Percentiles rank a stretch among this genome's conserved stretches.
Conservation (phyloP, 176 grass and related monocot genomes). For the Tillandsia fasciculata region DNA sequence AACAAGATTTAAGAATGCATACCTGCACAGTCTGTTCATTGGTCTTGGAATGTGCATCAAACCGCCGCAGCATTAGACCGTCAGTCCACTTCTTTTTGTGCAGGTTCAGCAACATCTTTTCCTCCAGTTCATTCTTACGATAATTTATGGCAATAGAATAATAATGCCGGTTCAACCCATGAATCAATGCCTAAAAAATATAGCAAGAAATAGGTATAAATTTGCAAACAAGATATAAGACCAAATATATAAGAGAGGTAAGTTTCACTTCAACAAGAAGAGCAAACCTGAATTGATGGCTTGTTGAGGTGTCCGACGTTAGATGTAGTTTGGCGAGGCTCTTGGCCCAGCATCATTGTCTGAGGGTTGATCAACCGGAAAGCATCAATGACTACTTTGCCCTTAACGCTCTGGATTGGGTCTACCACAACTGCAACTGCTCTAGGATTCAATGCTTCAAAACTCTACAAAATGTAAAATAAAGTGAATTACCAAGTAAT, state of each 20-base stretch:
- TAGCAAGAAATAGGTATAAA: constrained; percentile 11
- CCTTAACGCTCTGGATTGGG: constrained; percentile 98
- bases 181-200: constrained; percentile 66
- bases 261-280: not conserved
- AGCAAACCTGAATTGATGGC: constrained; percentile 80
- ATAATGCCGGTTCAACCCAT: constrained; percentile 93
- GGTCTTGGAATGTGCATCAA: constrained; percentile 80
- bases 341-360: constrained; percentile 99
- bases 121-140: constrained; percentile 94
- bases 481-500: constrained; percentile 1
- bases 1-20: not conserved
- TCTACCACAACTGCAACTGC: constrained; percentile 96
- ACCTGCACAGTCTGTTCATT: constrained; percentile 95
- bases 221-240: constrained; percentile 8
- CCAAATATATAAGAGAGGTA: not conserved
- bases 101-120: constrained; percentile 91
- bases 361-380: constrained; percentile 98
- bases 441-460: constrained; percentile 93
- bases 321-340: constrained; percentile 89
- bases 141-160: constrained; percentile 99
- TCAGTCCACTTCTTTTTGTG: constrained; percentile 99
- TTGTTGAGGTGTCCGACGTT: constrained; percentile 99
- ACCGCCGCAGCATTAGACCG: constrained; percentile 65
- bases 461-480: constrained; percentile 57
- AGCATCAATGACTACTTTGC: constrained; percentile 97